Conservation (phyloP, 2,329 filamentous ascomycete genomes). For the Apiospora malaysiana region DNA sequence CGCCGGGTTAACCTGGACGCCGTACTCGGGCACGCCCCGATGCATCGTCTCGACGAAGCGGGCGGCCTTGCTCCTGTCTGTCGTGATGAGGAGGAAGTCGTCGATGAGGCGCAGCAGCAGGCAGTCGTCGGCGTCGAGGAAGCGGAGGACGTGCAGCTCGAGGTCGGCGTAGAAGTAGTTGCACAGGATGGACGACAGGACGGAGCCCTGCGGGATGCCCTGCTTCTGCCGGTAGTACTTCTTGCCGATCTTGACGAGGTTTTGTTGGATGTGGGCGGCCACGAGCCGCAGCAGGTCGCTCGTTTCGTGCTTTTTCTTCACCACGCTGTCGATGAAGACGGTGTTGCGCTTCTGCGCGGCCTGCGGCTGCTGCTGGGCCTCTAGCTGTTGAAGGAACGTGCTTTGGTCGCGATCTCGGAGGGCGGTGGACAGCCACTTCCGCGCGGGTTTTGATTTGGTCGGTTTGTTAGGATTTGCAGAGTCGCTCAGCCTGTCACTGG, state of each 20-base stretch:
- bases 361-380: slow-evolving; percentile 36
- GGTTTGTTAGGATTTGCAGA: slow-evolving; percentile 19
- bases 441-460: slow-evolving; percentile 45
- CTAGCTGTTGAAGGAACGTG: slow-evolving; percentile 53
- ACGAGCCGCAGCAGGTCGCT: slow-evolving; percentile 72
- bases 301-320: slow-evolving; percentile 62
- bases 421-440: slow-evolving; percentile 61
- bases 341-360: slow-evolving; percentile 64
- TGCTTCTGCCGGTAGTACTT: slow-evolving; percentile 85
- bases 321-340: slow-evolving; percentile 76
- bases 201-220: slow-evolving; percentile 92
- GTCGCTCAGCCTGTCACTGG: slow-evolving; percentile 45
- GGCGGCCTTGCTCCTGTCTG: slow-evolving; percentile 67
- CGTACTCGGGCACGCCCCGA: slow-evolving; percentile 76
- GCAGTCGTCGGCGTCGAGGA: slow-evolving; percentile 64
- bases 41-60: slow-evolving; percentile 84
- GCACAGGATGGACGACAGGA: slow-evolving; percentile 85
- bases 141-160: slow-evolving; percentile 72
- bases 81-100: slow-evolving; percentile 89
- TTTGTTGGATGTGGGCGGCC: slow-evolving; percentile 79
- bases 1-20: slow-evolving; percentile 74
- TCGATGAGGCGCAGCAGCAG: slow-evolving; percentile 85
- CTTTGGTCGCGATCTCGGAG: slow-evolving; percentile 47
- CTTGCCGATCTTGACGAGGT: slow-evolving; percentile 87
- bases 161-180: slow-evolving; percentile 96